Evolutionary conservation across 306 rosid genomes (phyloP), one percentile per base, ranked within the genome.

Genomic region (Cicer pinnatifidum): DNA sequence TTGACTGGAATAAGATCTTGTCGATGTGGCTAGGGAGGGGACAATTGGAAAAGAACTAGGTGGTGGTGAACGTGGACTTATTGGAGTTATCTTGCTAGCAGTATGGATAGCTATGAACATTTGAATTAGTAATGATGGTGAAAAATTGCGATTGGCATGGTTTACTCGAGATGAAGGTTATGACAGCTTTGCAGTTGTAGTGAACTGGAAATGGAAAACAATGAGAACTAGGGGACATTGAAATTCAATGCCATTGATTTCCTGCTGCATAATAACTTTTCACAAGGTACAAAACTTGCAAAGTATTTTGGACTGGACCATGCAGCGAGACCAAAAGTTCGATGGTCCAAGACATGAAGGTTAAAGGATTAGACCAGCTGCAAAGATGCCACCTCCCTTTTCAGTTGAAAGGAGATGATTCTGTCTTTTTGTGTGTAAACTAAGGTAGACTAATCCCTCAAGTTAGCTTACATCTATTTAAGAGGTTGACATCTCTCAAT

Each of bases 201-300:
- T 3, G 33, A 28, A 28, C 33, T 28, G 33, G 33, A 28, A 0
- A 53, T 53, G 28, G 60, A 8, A 53, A 53, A 48, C 8, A 48
- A 48, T 48, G 17, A 48, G 17, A 48, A 48, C 17, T 48, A 1
- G n/a, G 19, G 17, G 54, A 53, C 16, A 53, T 53, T 9, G 54
- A 53, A 53, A 53, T 53, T 9, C 60, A 8, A 15, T 53, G 33
- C 11, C 60, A 16, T 53, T 53, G 54, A 48, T 53, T 53, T 53
- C 16, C 11, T 16, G 60, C 35, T 53, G 60, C 60, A 53, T 53
- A 53, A 17, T 17, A 15, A 17, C 35, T 1, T 53, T 53, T 11
- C 60, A 53, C 19, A 15, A 9, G 16, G 60, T 15, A 53, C 54
- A 48, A 53, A 53, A 13, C 62, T 48, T 48, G 54, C 54, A 48